These are phyloP conservation scores for Lasiosphaeria hispida DNA, from an alignment of 495 filamentous ascomycete species.

Conservation along the genomic window DNA sequence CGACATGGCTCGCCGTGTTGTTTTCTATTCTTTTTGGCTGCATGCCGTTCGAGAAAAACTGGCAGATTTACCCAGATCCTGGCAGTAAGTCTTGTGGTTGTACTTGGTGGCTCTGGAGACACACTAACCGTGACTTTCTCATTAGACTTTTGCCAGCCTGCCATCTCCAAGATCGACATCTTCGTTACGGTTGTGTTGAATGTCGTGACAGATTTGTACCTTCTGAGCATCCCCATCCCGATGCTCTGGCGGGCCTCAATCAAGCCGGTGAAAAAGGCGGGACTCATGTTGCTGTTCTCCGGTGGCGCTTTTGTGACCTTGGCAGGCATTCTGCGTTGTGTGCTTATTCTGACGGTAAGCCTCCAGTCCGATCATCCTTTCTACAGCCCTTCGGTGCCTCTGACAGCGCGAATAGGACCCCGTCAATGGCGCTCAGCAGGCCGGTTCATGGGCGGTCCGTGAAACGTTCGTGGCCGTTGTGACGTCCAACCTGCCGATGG, in stretches of 20 bases:
- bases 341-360: constrained; percentile 43
- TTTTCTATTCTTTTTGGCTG: constrained; percentile 55
- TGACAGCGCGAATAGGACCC: constrained; percentile 35
- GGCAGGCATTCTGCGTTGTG: constrained; percentile 47
- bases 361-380: constrained; percentile 1
- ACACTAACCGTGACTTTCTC: not conserved
- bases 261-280: constrained; percentile 45
- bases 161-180: constrained; percentile 44
- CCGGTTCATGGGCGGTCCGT: constrained; percentile 47
- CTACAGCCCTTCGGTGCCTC: not conserved
- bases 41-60: constrained; percentile 47
- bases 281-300: constrained; percentile 48
- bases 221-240: constrained; percentile 53
- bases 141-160: constrained; percentile 49
- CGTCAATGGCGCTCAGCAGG: constrained; percentile 40
- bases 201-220: constrained; percentile 51
- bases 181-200: constrained; percentile 49
- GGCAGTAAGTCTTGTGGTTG: constrained; percentile 39
- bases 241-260: constrained; percentile 52
- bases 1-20: constrained; percentile 54
- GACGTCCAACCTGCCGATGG: constrained; percentile 53
- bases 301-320: constrained; percentile 50
- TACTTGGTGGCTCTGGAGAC: not conserved
- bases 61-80: constrained; percentile 57
- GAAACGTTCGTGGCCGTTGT: constrained; percentile 54